Base-by-base conservation (phyloP, 106 monocot species). In the Dactylorhiza incarnata region DNA sequence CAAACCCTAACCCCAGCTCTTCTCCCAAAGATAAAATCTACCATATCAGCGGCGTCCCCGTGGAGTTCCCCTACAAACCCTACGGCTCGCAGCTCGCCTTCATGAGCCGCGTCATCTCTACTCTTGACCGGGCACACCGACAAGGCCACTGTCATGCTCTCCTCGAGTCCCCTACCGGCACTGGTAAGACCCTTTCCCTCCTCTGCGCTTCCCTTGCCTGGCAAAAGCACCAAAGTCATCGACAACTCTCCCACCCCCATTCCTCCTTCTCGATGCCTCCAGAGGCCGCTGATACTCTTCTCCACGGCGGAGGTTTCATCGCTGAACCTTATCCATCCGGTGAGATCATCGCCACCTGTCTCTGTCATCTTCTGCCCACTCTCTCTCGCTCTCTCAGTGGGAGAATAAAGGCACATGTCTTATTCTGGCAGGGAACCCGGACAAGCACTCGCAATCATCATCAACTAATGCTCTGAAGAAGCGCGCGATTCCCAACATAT, bases 151-250 rank as follows among this genome's bases (percentile, higher is more conserved):
- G 86, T 73, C 89, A 99, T 77, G 99, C 99, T 47, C 91, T 99
- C 67, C 87, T 99, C 62, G 99, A 99, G 78, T 99, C 99, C 52
- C 99, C 99, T 48, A 94, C 99, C 55, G 99, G 94, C 78, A 99
- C 99, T 49, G 99, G 99, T 10, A 99, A 99, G 80, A 89, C 94
- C 20, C 89, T 99, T 62, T 94, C 99, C 65, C 99, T 99, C 62
- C 94, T 99, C 75, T 99, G 97, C 89, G 88, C 97, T 62, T 74
- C 91, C 73, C 87, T 99, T 59, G 91, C 99, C 11, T 99, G 99
- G 99, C 94, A 94, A 80, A 84, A 72, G 13, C 82, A 84, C 71
- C 83, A 78, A 17, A 67, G 44, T 25, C 80, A 45, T 6, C 86
- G 65, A 7, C 58, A 14, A 9, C 79, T 44, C 24, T 7, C 68